Evolutionary conservation across 495 filamentous ascomycete genomes (phyloP), one percentile per base, ranked within the genome.

Genomic region (Penicillium samsonianum): DNA sequence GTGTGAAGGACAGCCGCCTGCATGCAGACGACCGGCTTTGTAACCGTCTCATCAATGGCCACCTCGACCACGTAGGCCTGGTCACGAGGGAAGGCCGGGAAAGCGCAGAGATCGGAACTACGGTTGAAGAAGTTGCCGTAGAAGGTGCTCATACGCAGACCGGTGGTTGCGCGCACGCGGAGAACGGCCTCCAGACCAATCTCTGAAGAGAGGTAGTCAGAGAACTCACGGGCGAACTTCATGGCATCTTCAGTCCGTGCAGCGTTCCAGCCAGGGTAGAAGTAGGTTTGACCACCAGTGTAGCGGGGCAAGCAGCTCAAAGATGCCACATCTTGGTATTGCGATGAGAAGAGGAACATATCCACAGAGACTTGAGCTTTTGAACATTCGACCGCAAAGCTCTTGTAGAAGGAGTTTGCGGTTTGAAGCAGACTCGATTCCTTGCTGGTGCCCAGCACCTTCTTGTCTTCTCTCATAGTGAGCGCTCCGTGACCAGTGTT

Each of bases 41-140:
- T 86, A 55, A 98, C 78, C 35, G 85, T 90, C 75, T 98, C 94
- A 70, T 98, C 94, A 59, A 98, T 97, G 8, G 94, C 93, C 52
- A 98, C 95, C 68, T 98, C 94, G 35, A 98, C 94, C n/a, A 98
- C 94, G 68, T 98, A 98, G 45, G 88, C 89, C 67, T 98, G 94
- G 67, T 98, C 94, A 67, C 94, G 85, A 19, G 94, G 94, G 80
- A 98, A 97, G 5, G 95, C 94, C 2, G 93, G 93, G 81, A 98
- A 98, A 22, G 93, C 93, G 68, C 93, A 97, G 47, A 98, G 86
- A 75, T 98, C 95, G 17, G 91, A 96, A 67, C 88, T 92, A 54
- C 94, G 84, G 75, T 98, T 98, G 82, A 98, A 98, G 76, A 98
- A 98, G 74, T 98, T 98, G 59, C 94, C 94, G 73, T 98, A 98